Base-by-base conservation (phyloP, 805 yeast species). In the Cyberlindnera nakhonratchasimensis region DNA sequence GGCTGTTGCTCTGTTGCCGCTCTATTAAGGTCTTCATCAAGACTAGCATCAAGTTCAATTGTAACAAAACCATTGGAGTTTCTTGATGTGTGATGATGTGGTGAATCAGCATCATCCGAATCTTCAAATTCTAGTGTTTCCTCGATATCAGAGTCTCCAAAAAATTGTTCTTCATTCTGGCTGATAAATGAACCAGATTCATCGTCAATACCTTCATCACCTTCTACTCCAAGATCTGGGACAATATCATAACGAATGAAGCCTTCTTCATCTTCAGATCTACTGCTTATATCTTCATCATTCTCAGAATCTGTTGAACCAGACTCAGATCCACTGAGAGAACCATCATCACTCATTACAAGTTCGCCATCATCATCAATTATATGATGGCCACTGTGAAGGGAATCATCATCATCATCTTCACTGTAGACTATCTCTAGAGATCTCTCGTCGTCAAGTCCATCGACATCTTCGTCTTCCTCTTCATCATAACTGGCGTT, bases 401-500 rank as follows among this genome's bases (percentile, higher is more conserved):
- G 66, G n/a, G n/a, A n/a, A 26, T 57, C 63, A 25, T 42, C 52
- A 14, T 63, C 65, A 5, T 63, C 67, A 31, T 52, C 59, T 12
- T 64, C 69, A 19, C 64, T 63, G 30, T 59, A 62, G 6, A 63
- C 61, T 13, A 62, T 59, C 28, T 62, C 52, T 30, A 62, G 33
- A 7, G 55, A 50, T 18, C 54, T 49, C 3, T 50, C 50, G 5
- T 42, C 56, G 6, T 37, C 46, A 6, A 47, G 22, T n/a, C 40
- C 52, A 9, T 46, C 48, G 12, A 31, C 46, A 29, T 63, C 74
- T 43, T 67, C 74, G 11, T 46, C 52, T 25, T 63, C 75, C 41
- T 67, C 75, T 8, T 69, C 75, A 38, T 69, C 64, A 43, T 69
- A 70, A 9, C 67, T 69, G 5, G 70, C 80, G 23, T 69, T 77